phyloP scores from a whole-genome alignment of 352 stramenopile genomes.

The Phytophthora multivora region DNA sequence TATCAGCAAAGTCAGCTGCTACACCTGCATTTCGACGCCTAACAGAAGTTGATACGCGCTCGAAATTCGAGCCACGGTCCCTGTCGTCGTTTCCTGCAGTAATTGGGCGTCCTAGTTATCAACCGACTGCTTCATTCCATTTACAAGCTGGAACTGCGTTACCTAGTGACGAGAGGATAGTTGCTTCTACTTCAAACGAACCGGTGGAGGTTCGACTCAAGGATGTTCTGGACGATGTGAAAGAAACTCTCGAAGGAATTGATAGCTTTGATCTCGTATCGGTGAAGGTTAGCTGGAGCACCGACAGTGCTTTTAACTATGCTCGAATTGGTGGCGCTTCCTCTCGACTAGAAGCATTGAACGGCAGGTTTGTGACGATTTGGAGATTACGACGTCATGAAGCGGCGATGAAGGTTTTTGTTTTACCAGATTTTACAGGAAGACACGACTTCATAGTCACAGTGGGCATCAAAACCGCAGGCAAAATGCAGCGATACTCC shows the following conservation, averaged over 20 bases:
- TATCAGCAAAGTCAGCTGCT: slow-evolving; percentile 9
- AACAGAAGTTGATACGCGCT: not conserved
- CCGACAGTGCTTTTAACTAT: slow-evolving; percentile 10
- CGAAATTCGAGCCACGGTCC: not conserved
- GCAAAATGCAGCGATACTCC: slow-evolving; percentile 4
- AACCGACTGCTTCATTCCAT: not conserved
- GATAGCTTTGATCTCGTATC: slow-evolving; percentile 17
- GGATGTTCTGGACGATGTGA: slow-evolving; percentile 22
- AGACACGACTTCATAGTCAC: slow-evolving; percentile 14
- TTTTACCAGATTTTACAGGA: slow-evolving; percentile 8
- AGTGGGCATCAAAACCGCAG: slow-evolving; percentile 5
- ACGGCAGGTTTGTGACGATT: slow-evolving; percentile 9
- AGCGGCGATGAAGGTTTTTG: slow-evolving; percentile 15
- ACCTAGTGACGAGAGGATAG: not conserved
- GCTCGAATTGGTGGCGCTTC: slow-evolving; percentile 23
- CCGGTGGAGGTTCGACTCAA: slow-evolving; percentile 13
- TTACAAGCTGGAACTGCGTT: not conserved
- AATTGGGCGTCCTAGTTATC: not conserved
- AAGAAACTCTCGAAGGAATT: not conserved
- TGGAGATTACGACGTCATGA: slow-evolving; percentile 30
- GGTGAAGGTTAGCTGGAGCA: slow-evolving; percentile 23
- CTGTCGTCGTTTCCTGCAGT: slow-evolving; percentile 8
- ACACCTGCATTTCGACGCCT: slow-evolving; percentile 18
- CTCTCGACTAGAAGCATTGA: not conserved
- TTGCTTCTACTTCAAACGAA: not conserved